Evolutionary conservation across 805 yeast genomes (phyloP), one percentile per base, ranked within the genome.

Genomic region (Tetrapisispora fleetii): DNA sequence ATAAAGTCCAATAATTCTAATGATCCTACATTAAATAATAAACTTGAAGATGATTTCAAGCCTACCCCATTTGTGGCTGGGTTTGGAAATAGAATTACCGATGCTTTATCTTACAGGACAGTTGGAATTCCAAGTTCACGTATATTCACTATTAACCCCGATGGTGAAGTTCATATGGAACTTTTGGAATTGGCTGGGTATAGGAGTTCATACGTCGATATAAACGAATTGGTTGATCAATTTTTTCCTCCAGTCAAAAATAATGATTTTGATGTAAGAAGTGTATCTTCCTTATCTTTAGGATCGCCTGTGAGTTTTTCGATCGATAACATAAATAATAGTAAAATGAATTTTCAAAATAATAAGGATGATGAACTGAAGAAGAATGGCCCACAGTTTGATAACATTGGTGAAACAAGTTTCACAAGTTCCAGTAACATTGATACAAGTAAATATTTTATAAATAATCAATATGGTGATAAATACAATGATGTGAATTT

Each of bases 91-190:
- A 73, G 95, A 55, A 93, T 93, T 51, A 93, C 99, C 2, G 99
- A 93, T 68, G 98, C 98, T 7, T 76, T 93, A 47, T 86, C 96
- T 48, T 93, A 93, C 63, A 75, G 98, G 57, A 84, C 89, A 10
- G 98, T 93, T 8, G 89, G 93, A 4, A 85, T 93, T 10, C 98
- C 99, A 2, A 81, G 95, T 18, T 91, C 96, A 37, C 74, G 96
- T 52, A 90, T 93, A 38, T 93, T 93, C 63, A 93, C 99, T 8
- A 93, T 93, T 58, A 91, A 93, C 59, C 90, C 98, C 1, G 88
- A 86, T 53, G 96, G 97, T 2, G 98, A 93, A 55, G 99, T 93
- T 39, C 96, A 88, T 70, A 85, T 93, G 95, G 99, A 93, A 67
- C 74, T 93, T 54, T 72, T 93, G 48, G 98, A 93, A 63, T 73